Base-by-base conservation (phyloP, 208 protist genomes). In the Trypanosoma melophagium region DNA sequence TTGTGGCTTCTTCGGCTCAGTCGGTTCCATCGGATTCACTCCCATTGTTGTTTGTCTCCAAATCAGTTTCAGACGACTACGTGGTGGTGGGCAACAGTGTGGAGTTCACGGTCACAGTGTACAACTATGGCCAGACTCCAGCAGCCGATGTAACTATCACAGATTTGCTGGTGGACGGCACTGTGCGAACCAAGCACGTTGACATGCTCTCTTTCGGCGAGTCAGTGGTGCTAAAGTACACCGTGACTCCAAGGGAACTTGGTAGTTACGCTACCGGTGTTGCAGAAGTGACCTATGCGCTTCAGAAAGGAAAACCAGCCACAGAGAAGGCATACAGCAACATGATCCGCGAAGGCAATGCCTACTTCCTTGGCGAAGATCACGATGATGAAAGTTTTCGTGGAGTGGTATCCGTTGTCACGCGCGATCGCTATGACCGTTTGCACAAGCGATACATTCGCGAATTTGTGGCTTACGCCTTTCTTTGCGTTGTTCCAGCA, bases 371-470 rank as follows among this genome's bases (percentile, higher is more conserved):
- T 55, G 78, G 81, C 25, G 90, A 95, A 44, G 76, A 66, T 53
- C 66, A 86, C 45, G 90, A 96, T 66, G 90, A 96, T 71, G 74
- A 86, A 59, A 88, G 80, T 61, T 87, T 92, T 63, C 90, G 90
- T 71, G 90, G 90, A 50, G 74, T 86, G 49, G 71, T 95, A 25
- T 87, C 80, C 12, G 90, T 95, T 24, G 74, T 95, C 44, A 95
- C 90, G 21, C 87, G 81, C 31, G 90, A 92, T 63, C 79, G 76
- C 53, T 95, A 93, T 68, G 90, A 91, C 57, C 84, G 87, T 55
- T 69, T 92, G 42, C 85, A 92, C 65, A 80, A 81, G 38, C 77
- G 80, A 47, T 93, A 90, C 76, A 59, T 92, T 42, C 82, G 83
- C 64, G 86, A 95, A 69, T 80, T 78, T 49, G 84, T 78, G 12